Evolutionary conservation across 2,329 filamentous ascomycete genomes (phyloP).

Genomic region (Calonectria honghensis): DNA sequence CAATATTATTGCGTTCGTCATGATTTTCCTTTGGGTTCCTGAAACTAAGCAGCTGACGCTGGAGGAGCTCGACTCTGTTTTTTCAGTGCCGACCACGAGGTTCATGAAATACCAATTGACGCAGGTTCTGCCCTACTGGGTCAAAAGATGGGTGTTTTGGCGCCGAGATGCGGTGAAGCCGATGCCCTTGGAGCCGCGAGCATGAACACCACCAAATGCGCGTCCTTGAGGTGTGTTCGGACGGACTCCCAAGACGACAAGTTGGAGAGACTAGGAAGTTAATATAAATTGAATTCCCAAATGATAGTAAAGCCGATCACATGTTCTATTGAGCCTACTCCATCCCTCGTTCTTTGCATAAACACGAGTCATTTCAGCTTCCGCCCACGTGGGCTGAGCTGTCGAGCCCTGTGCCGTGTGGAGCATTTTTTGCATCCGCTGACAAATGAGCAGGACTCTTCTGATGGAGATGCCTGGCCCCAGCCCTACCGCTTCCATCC

Average conservation of each 20-base stretch:
- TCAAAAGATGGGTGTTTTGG: background rate
- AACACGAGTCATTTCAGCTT: background rate
- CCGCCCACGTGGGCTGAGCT: background rate
- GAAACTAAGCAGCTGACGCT: slow-evolving; percentile 67
- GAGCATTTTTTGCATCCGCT: background rate
- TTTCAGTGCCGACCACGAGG: background rate
- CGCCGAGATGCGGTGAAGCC: background rate
- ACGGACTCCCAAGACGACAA: background rate
- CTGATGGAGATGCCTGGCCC: background rate
- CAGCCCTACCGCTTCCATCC: background rate
- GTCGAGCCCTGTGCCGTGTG: too few species aligned
- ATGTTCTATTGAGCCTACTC: background rate
- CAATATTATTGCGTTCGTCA: slow-evolving; percentile 75
- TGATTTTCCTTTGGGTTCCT: slow-evolving; percentile 78
- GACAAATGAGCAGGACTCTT: background rate
- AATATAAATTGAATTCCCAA: background rate
- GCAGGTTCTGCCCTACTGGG: background rate
- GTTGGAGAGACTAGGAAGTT: background rate
- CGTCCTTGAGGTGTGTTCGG: too few species aligned
- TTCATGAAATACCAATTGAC: background rate
- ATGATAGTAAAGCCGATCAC: background rate
- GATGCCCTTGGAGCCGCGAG: background rate
- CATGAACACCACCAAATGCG: too few species aligned
- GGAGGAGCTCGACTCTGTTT: background rate
- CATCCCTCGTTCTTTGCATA: background rate